These are phyloP conservation scores for Pistacia vera DNA, from an alignment of 345 rosid species.

Conservation along the genomic window DNA sequence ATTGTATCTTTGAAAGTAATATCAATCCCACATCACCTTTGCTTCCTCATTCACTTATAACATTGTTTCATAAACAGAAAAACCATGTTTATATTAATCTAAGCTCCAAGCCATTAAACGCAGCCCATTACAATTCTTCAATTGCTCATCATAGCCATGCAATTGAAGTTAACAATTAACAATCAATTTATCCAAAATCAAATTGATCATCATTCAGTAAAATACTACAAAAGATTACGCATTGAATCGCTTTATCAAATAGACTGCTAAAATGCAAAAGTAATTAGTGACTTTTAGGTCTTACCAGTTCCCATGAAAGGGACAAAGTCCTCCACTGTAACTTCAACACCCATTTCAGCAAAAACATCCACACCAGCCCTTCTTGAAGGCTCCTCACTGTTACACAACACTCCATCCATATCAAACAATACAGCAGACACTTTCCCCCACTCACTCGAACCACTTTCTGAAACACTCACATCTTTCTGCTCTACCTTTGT, in stretches of 20 bases:
- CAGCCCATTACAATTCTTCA: neutral
- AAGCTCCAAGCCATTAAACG: neutral
- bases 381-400: conserved; percentile 91
- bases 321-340: conserved; percentile 78
- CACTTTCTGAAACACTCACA: conserved; percentile 20
- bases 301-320: conserved; percentile 93
- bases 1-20: neutral
- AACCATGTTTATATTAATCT: neutral
- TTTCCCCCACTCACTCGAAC: conserved; percentile 60
- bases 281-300: too few relatives aligned
- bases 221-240: too few relatives aligned
- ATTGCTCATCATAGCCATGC: neutral
- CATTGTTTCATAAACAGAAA: neutral
- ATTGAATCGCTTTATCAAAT: too few relatives aligned
- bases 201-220: neutral
- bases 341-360: conserved; percentile 85
- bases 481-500: conserved; percentile 42
- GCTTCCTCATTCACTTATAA: neutral
- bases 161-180: neutral
- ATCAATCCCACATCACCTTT: neutral
- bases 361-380: conserved; percentile 87
- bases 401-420: conserved; percentile 91
- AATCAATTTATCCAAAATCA: too few relatives aligned
- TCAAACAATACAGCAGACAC: conserved; percentile 92
- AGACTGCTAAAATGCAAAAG: too few relatives aligned